phyloP scores from a whole-genome alignment of 2,329 filamentous ascomycete species.

The Cladophialophora chaetospira region DNA sequence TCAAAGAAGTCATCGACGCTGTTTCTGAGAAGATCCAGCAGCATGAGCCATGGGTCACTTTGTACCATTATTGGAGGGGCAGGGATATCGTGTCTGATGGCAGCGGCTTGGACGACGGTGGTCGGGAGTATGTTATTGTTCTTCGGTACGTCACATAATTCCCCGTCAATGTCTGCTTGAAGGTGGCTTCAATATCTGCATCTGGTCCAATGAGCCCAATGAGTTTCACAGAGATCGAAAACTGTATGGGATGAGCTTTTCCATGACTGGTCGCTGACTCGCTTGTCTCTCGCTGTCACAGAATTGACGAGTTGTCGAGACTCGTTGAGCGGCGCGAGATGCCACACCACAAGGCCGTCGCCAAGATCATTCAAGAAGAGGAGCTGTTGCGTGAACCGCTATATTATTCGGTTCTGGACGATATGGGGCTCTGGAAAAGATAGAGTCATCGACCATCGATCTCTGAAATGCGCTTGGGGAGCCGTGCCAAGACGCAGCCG shows the following conservation, averaged over 20 bases:
- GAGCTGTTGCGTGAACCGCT: slow-evolving; percentile 9
- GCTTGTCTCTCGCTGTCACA: background rate
- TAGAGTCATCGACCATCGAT: too few species aligned
- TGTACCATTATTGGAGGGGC: slow-evolving; percentile 8
- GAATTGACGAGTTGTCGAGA: slow-evolving; percentile 14
- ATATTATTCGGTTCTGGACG: slow-evolving; percentile 5
- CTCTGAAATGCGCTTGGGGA: too few species aligned
- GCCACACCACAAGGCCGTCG: slow-evolving; percentile 16
- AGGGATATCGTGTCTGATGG: background rate
- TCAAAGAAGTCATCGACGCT: slow-evolving; percentile 4
- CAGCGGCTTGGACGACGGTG: too few species aligned
- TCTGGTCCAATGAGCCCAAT: too few species aligned
- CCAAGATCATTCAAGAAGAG: slow-evolving; percentile 6
- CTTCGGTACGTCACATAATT: slow-evolving; percentile 9
- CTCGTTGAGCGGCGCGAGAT: slow-evolving; percentile 9
- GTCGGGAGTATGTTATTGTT: slow-evolving; percentile 12
- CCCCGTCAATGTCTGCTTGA: background rate
- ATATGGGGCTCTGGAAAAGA: slow-evolving; percentile 8
- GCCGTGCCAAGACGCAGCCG: too few species aligned
- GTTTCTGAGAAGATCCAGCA: slow-evolving; percentile 9
- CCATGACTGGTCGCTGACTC: too few species aligned
- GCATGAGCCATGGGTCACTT: slow-evolving; percentile 14
- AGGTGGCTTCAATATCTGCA: too few species aligned
- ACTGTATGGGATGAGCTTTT: too few species aligned
- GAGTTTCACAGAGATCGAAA: too few species aligned